A percentile compares a stretch with the other conserved stretches of the same genome.
Conservation (phyloP, 768 basidiomycete species). For the Mycena indigotica region DNA sequence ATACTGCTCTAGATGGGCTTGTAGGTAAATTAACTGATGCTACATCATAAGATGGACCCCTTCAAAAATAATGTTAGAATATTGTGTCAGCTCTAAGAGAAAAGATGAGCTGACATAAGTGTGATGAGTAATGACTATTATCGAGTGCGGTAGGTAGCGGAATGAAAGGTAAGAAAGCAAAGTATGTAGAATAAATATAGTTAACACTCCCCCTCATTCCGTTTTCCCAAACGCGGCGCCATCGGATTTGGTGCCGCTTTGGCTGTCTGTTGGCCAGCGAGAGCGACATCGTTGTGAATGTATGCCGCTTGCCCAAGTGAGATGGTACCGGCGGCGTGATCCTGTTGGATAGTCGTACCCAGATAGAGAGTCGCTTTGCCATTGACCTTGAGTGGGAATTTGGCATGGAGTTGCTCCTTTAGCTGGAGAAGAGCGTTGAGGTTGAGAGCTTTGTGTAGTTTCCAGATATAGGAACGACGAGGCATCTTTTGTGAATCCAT, state of each 20-base stretch:
- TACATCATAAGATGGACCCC: too few species aligned
- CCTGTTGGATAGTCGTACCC: constrained; percentile 11
- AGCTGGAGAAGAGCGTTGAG: constrained; percentile 4
- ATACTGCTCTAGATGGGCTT: too few species aligned
- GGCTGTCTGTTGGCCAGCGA: constrained; percentile 7
- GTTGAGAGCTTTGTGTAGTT: constrained; percentile 24
- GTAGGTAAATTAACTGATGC: too few species aligned
- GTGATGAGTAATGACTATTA: too few species aligned
- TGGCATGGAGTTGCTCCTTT: not conserved
- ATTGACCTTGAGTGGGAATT: constrained; percentile 9
- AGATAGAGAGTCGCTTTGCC: constrained; percentile 9
- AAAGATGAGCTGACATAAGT: too few species aligned
- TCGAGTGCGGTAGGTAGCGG: too few species aligned
- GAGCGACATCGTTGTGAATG: constrained; percentile 4
- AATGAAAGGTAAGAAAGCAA: constrained; percentile 4
- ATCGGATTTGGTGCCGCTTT: constrained; percentile 9
- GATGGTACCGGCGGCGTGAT: constrained; percentile 13
- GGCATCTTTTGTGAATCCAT: constrained; percentile 10
- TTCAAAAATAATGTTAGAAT: too few species aligned
- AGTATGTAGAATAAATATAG: constrained; percentile 6
- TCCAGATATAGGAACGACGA: constrained; percentile 13
- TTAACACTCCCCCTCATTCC: constrained; percentile 16
- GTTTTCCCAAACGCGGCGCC: constrained; percentile 5
- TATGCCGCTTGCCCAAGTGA: constrained; percentile 7
- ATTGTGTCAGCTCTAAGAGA: too few species aligned